Evolutionary conservation across 176 grass and related monocot species (phyloP).

Genomic region (Guadua angustifolia): DNA sequence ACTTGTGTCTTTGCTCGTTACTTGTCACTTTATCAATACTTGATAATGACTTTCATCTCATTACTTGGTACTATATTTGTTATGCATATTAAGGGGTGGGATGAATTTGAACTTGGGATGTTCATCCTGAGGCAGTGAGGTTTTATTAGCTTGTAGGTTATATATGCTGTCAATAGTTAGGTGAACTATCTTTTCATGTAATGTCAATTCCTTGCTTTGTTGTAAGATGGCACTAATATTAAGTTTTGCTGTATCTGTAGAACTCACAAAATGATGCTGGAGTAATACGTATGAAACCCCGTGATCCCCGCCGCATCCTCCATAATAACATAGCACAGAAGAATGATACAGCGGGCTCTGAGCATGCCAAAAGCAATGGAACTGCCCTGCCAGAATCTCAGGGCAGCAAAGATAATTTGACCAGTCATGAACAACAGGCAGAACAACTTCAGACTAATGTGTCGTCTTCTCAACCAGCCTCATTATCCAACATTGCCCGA

Average conservation of each 20-base stretch:
- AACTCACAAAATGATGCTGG: conserved; percentile 57
- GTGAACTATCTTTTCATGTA: conserved; percentile 1
- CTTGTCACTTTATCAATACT: background rate
- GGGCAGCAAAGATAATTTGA: conserved; percentile 46
- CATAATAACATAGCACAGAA: conserved; percentile 60
- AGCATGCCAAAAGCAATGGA: conserved; percentile 66
- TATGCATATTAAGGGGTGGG: conserved; percentile 13
- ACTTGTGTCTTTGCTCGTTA: conserved; percentile 16
- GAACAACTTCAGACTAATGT: conserved; percentile 38
- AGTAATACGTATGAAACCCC: conserved; percentile 81
- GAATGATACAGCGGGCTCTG: conserved; percentile 43
- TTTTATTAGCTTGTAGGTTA: conserved; percentile 5
- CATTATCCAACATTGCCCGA: conserved; percentile 19
- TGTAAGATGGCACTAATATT: conserved; percentile 34
- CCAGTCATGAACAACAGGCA: conserved; percentile 42
- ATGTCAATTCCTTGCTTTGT: conserved; percentile 8
- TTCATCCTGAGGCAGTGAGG: background rate
- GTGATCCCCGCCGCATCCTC: conserved; percentile 83
- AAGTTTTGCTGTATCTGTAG: conserved; percentile 39
- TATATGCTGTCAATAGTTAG: background rate
- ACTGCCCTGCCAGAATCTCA: conserved; percentile 41
- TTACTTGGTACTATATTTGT: background rate
- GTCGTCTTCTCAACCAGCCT: conserved; percentile 39
- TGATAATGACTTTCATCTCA: conserved; percentile 14
- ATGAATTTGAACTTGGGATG: background rate